Base-by-base conservation (phyloP, 305 asterid genomes). In the Fraxinus greggii region DNA sequence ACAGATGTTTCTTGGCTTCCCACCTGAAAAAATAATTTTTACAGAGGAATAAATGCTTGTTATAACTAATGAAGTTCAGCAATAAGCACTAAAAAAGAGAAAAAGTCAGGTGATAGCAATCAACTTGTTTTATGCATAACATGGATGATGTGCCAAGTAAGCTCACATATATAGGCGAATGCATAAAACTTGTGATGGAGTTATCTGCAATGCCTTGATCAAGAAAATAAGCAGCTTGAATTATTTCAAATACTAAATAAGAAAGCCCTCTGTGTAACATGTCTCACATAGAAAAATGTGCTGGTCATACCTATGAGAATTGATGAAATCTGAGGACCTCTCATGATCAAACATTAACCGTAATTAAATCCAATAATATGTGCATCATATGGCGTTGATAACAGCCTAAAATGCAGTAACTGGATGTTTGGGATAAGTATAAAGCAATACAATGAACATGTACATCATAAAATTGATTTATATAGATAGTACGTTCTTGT, bases 1-100 rank as follows among this genome's bases (percentile, higher is more conserved):
- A 91, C 82, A 73, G 97, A 97, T 81, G 96, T 85, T 84, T 92
- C 97, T 74, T 89, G 88, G 83, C 86, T 89, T 89, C 89, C 97
- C 51, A 89, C 89, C 99, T 95, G 89, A 77, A 75, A 79, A 28
- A 21, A 83, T 35, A 78, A 76, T 54, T 45, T 45, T 65, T 83
- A 75, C 19, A 61, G 40, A 80, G 77, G 72, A 85, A 70, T 36
- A 74, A 36, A 38, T 63, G 51, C 63, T 54, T 13, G 40, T 59
- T 3, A 19, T 32, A 70, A 74, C 26, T 63, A 78, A 75, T 70
- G 56, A 74, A 67, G 36, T 72, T 19, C 61, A 29, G 32, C 56
- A 70, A 31, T 15, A 26, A 24, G 65, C 32, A 56, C 51, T 73
- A 78, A 54, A 76, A 67, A 61, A 29, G 26, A 4, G 7, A 79